Percentiles rank a stretch among this genome's conserved stretches.
Conservation (phyloP, 2,329 filamentous ascomycete genomes). For the Akanthomyces uredinophilus region DNA sequence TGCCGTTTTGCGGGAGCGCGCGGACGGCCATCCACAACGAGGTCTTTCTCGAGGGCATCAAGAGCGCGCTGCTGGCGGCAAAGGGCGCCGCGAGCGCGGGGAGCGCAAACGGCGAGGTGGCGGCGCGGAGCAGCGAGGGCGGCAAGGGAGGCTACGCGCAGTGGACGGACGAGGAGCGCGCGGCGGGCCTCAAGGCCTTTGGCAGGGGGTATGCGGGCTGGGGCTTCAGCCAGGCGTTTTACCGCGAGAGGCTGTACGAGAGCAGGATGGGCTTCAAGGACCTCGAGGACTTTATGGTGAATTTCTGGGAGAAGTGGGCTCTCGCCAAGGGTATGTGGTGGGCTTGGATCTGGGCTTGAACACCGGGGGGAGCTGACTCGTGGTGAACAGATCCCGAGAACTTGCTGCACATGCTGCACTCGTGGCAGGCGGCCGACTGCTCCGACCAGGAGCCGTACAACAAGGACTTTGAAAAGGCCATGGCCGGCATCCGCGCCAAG, state of each 20-base stretch:
- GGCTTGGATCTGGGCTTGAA: no score
- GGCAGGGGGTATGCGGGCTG: slow-evolving; percentile 73
- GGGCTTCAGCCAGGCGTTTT: slow-evolving; percentile 77
- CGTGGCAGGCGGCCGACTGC: slow-evolving; percentile 71
- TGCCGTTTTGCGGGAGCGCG: slow-evolving; percentile 47
- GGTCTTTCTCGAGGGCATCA: slow-evolving; percentile 51
- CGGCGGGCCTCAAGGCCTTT: slow-evolving; percentile 58
- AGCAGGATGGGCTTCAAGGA: slow-evolving; percentile 58
- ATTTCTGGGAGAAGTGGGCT: slow-evolving; percentile 74
- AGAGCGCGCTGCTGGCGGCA: slow-evolving; percentile 38
- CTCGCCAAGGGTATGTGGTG: slow-evolving; percentile 53
- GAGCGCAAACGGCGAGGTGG: slow-evolving; percentile 27
- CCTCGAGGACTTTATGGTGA: slow-evolving; percentile 68
- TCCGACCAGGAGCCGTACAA: slow-evolving; percentile 65
- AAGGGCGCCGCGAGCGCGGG: slow-evolving; percentile 47
- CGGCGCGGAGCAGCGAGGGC: slow-evolving; percentile 7
- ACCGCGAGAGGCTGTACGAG: slow-evolving; percentile 65
- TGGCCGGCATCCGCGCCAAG: slow-evolving; percentile 67
- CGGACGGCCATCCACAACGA: slow-evolving; percentile 47
- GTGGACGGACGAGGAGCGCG: slow-evolving; percentile 39
- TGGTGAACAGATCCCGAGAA: slow-evolving; percentile 60
- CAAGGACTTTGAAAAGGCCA: slow-evolving; percentile 62
- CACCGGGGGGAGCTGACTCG: no score
- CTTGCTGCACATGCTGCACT: slow-evolving; percentile 67
- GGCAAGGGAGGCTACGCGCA: slow-evolving; percentile 17